A percentile compares a stretch with the other conserved stretches of the same genome.
These are phyloP conservation scores for Phialemoniopsis sp. DNA, from an alignment of 2,329 filamentous ascomycete species.

Conservation along the genomic window DNA sequence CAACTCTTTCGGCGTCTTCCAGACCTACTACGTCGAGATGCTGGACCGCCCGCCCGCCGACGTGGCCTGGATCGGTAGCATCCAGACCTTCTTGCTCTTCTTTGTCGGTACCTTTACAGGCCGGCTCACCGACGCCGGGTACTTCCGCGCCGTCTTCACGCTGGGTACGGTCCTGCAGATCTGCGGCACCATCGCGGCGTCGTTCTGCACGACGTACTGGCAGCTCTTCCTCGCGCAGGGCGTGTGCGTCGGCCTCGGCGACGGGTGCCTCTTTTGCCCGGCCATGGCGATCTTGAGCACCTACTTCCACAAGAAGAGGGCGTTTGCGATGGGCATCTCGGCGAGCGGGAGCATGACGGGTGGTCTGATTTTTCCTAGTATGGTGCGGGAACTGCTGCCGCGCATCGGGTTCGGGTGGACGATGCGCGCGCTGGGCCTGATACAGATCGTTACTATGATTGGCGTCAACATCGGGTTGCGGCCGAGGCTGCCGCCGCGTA, in stretches of 20 bases:
- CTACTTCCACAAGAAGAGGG: slow-evolving; percentile 56
- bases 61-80: slow-evolving; percentile 50
- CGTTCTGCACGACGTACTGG: slow-evolving; percentile 42
- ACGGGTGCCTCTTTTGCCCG: slow-evolving; percentile 61
- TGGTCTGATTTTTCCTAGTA: slow-evolving; percentile 53
- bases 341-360: slow-evolving; percentile 58
- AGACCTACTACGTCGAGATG: slow-evolving; percentile 42
- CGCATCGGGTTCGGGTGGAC: slow-evolving; percentile 55
- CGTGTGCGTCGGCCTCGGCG: slow-evolving; percentile 49
- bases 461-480: slow-evolving; percentile 33
- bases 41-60: slow-evolving; percentile 35
- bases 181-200: slow-evolving; percentile 42
- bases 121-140: slow-evolving; percentile 48
- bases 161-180: slow-evolving; percentile 35
- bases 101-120: slow-evolving; percentile 51
- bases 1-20: slow-evolving; percentile 53
- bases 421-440: slow-evolving; percentile 55
- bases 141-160: slow-evolving; percentile 38
- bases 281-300: slow-evolving; percentile 61
- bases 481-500: slow-evolving; percentile 38
- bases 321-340: slow-evolving; percentile 57
- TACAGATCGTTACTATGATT: slow-evolving; percentile 45
- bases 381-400: slow-evolving; percentile 52
- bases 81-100: slow-evolving; percentile 51
- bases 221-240: slow-evolving; percentile 54